Percentiles rank a stretch among this genome's conserved stretches.
phyloP scores from a whole-genome alignment of 129 eudicot genomes.

The Chrysanthemum seticuspe region DNA sequence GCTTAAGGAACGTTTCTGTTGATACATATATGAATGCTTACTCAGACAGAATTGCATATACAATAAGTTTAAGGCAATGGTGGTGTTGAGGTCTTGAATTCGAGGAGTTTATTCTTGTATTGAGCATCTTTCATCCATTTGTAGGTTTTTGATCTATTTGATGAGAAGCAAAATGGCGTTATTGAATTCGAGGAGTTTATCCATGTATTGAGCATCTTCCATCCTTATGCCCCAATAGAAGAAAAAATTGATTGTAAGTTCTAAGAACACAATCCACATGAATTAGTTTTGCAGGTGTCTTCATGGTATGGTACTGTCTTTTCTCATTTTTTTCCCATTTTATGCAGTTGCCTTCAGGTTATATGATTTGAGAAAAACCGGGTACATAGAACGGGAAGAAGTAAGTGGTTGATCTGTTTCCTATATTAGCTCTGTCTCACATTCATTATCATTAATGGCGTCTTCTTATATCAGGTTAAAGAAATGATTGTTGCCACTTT shows the following conservation, averaged over 20 bases:
- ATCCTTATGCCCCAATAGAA: slow-evolving; percentile 40
- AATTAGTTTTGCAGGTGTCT: neutral
- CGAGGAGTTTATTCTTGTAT: too few relatives aligned
- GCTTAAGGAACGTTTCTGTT: too few relatives aligned
- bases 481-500: slow-evolving; percentile 59
- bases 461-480: slow-evolving; percentile 33
- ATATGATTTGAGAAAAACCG: slow-evolving; percentile 61
- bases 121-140: neutral
- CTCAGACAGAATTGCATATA: too few relatives aligned
- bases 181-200: slow-evolving; percentile 57
- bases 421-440: neutral
- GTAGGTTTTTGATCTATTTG: slow-evolving; percentile 56
- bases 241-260: slow-evolving; percentile 45
- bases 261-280: slow-evolving; percentile 12
- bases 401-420: slow-evolving; percentile 25
- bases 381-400: slow-evolving; percentile 60
- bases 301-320: neutral
- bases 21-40: too few relatives aligned
- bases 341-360: slow-evolving; percentile 50
- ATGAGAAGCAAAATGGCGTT: slow-evolving; percentile 58
- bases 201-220: slow-evolving; percentile 50
- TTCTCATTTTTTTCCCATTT: slow-evolving; percentile 6
- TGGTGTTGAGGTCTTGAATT: too few relatives aligned
- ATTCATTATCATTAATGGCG: slow-evolving; percentile 2
- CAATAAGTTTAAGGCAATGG: too few relatives aligned